Conservation (phyloP, 1,284 basidiomycete genomes). For the Sporisorium scitamineum region DNA sequence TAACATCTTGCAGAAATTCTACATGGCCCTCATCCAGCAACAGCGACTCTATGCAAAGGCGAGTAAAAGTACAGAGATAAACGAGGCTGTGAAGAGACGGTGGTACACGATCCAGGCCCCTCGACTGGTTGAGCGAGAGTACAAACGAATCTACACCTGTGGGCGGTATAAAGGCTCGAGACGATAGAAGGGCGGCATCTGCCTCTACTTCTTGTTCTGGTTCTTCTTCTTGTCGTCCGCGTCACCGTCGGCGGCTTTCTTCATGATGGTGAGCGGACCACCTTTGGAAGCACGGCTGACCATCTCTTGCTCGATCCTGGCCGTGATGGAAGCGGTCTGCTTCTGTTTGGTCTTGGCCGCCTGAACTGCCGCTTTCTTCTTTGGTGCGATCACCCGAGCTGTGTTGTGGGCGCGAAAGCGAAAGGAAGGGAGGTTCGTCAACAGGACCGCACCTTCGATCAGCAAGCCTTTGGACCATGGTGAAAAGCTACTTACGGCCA, state of each 20-base stretch:
- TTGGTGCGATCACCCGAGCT: slow-evolving; percentile 56
- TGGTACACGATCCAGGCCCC: background rate
- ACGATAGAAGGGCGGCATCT: background rate
- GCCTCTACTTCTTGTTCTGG: slow-evolving; percentile 37
- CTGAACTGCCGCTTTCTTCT: slow-evolving; percentile 48
- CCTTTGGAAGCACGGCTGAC: slow-evolving; percentile 51
- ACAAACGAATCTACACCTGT: background rate
- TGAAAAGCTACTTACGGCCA: slow-evolving; percentile 47
- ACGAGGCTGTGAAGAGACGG: background rate
- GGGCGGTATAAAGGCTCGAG: background rate
- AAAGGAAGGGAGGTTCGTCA: background rate
- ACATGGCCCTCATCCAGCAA: background rate
- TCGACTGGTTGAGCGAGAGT: background rate
- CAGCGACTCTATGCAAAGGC: background rate
- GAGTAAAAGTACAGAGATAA: slow-evolving; percentile 29
- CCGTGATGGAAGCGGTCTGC: slow-evolving; percentile 49
- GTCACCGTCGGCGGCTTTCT: slow-evolving; percentile 89
- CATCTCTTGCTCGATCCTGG: slow-evolving; percentile 57
- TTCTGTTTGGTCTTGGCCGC: slow-evolving; percentile 47
- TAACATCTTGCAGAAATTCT: background rate
- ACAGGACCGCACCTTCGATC: no score
- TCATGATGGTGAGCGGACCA: slow-evolving; percentile 79
- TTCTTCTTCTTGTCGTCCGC: slow-evolving; percentile 69
- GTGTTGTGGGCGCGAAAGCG: background rate
- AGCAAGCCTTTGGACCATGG: background rate